A percentile compares a stretch with the other conserved stretches of the same genome.
Evolutionary conservation across 2,329 filamentous ascomycete genomes (phyloP).

Genomic region (Cladosporium sp.): DNA sequence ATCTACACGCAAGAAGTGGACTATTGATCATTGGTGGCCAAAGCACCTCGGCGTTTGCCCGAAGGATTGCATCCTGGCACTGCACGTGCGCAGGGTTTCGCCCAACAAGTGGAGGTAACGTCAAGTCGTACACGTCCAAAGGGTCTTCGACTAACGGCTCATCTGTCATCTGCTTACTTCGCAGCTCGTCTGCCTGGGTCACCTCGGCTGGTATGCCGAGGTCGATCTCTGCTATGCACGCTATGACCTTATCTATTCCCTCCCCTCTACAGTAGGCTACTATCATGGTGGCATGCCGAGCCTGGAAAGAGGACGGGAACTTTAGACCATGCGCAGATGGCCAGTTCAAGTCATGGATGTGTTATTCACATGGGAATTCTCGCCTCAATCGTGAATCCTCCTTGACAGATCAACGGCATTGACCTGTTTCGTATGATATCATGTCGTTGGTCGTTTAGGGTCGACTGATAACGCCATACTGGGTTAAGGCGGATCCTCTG

Average conservation of each 20-base stretch:
- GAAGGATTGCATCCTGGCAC: not conserved
- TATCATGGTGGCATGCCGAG: too few relatives aligned
- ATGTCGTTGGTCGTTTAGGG: not conserved
- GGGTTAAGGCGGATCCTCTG: not conserved
- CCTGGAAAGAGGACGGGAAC: too few relatives aligned
- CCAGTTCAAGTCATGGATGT: not conserved
- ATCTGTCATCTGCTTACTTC: slow-evolving; percentile 12
- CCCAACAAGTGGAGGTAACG: not conserved
- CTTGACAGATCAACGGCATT: not conserved
- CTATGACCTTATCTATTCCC: not conserved
- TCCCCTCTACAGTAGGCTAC: too few relatives aligned
- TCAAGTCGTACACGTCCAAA: not conserved
- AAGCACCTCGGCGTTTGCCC: not conserved
- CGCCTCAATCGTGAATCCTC: not conserved
- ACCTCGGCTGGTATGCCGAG: not conserved
- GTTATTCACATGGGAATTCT: too few relatives aligned
- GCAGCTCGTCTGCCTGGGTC: not conserved
- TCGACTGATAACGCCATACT: not conserved
- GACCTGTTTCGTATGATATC: not conserved
- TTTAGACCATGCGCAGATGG: too few relatives aligned
- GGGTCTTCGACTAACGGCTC: not conserved
- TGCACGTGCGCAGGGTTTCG: not conserved
- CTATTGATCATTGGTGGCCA: not conserved
- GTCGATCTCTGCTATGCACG: not conserved
- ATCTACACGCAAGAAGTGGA: not conserved